These are phyloP conservation scores for Cladophialophora carrionii DNA, from an alignment of 2,329 filamentous ascomycete genomes.

Conservation along the genomic window DNA sequence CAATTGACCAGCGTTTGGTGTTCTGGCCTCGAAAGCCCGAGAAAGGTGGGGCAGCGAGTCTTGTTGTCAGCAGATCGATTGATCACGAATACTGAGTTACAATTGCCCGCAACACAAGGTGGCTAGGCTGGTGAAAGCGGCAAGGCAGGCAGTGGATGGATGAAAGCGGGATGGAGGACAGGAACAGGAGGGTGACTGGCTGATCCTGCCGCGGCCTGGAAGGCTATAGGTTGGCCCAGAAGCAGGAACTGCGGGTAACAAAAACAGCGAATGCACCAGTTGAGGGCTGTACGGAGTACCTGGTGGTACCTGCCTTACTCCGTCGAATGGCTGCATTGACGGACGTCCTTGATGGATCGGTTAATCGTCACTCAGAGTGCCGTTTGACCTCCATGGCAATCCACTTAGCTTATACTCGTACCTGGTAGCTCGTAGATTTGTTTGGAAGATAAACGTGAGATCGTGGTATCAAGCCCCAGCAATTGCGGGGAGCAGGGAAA, in stretches of 20 bases:
- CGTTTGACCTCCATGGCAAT: no score
- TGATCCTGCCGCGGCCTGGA: constrained; percentile 6
- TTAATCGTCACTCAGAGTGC: neutral
- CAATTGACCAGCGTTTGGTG: neutral
- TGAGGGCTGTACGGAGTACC: no score
- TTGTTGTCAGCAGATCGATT: constrained; percentile 18
- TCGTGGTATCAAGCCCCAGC: neutral
- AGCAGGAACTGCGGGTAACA: neutral
- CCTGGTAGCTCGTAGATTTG: neutral
- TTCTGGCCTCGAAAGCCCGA: neutral
- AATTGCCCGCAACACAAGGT: neutral
- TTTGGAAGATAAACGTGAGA: neutral
- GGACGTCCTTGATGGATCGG: neutral
- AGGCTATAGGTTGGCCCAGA: constrained; percentile 4
- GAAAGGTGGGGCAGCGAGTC: constrained; percentile 20
- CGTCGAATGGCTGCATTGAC: neutral
- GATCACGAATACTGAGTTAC: no score
- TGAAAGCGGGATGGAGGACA: constrained; percentile 3
- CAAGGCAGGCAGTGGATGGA: neutral
- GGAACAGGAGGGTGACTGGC: constrained; percentile 19
- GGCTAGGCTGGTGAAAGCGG: neutral
- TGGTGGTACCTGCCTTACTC: neutral
- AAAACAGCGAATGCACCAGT: neutral
- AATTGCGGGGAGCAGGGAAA: constrained; percentile 9
- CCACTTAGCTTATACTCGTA: neutral